Base-by-base conservation (phyloP, 83 land plant genomes). In the Picea abies region DNA sequence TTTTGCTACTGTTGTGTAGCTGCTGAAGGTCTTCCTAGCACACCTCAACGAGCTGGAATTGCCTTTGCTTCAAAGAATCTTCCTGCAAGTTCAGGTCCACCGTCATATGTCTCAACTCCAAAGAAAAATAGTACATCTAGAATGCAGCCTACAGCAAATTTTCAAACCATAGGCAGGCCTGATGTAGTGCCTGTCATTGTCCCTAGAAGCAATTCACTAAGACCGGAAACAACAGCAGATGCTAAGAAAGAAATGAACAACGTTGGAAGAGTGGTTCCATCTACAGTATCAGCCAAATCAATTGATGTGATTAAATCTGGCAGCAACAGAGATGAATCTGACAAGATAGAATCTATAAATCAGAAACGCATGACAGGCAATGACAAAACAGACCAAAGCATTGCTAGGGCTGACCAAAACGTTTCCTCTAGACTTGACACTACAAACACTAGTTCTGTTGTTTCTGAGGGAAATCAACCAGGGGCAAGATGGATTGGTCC, bases 161-260 rank as follows among this genome's bases (percentile, higher is more conserved):
- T 76, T 75, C 62, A 84, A 1, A 20, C 39, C 63, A 23, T 19
- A 65, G 17, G 84, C 49, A 70, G 75, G 47, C 44, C 89, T 79
- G 95, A 91, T 76, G 83, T 87, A 0, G 56, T 85, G 61, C 93
- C 96, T 78, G 96, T 88, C 4, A 85, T 91, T 49, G 91, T 93
- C 37, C 92, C 92, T 2, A 91, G 93, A 86, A 83, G 76, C 56
- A 84, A 79, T 83, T 35, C 68, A 35, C 85, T 82, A 71, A 4
- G 67, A 23, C 88, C 39, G 11, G 75, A 70, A 37, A 70, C 25
- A 9, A 15, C 82, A 39, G 68, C 86, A 10, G 91, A 86, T 44
- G 78, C 91, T 69, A 89, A 67, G 85, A 81, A 65, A 79, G 93
- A 90, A 72, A 52, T 81, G 65, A 80, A 63, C 35, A 66, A 82